Conservation (phyloP, 805 yeast genomes). For the Kurtzmaniella cleridarum region DNA sequence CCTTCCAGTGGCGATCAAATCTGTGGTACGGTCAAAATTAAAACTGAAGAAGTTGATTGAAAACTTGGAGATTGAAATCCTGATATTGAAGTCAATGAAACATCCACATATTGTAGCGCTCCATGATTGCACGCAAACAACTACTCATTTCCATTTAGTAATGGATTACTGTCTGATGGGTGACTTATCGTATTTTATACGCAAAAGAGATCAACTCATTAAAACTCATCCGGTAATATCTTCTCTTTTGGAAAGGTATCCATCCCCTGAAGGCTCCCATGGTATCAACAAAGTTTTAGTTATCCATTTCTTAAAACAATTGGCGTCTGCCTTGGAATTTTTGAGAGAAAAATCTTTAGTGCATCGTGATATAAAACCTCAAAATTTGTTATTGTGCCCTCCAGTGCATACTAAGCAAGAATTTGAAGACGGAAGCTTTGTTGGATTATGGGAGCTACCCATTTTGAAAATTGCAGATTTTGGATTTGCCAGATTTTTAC, state of each 20-base stretch:
- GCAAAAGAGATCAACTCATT: conserved; percentile 65
- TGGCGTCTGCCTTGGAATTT: conserved; percentile 78
- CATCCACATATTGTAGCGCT: conserved; percentile 92
- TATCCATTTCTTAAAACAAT: conserved; percentile 79
- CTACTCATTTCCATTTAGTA: conserved; percentile 74
- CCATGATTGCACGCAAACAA: conserved; percentile 75
- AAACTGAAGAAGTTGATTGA: conserved; percentile 83
- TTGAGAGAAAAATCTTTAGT: conserved; percentile 79
- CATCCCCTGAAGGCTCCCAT: conserved; percentile 69
- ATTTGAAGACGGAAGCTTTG: conserved; percentile 53
- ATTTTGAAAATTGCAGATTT: conserved; percentile 92
- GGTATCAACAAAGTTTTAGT: conserved; percentile 80
- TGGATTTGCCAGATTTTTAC: conserved; percentile 94
- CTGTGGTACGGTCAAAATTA: conserved; percentile 76
- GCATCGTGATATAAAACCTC: conserved; percentile 95
- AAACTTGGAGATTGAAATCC: conserved; percentile 88
- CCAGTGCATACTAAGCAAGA: conserved; percentile 64
- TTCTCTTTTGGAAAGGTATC: conserved; percentile 72
- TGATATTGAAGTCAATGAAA: conserved; percentile 77
- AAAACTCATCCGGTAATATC: conserved; percentile 74
- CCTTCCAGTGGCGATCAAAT: conserved; percentile 78
- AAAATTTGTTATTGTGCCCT: conserved; percentile 75
- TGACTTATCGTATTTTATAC: conserved; percentile 82
- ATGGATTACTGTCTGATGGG: conserved; percentile 98
- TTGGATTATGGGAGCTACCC: conserved; percentile 86